Conservation (phyloP, 2,329 filamentous ascomycete genomes). For the Xylariaceae sp. region DNA sequence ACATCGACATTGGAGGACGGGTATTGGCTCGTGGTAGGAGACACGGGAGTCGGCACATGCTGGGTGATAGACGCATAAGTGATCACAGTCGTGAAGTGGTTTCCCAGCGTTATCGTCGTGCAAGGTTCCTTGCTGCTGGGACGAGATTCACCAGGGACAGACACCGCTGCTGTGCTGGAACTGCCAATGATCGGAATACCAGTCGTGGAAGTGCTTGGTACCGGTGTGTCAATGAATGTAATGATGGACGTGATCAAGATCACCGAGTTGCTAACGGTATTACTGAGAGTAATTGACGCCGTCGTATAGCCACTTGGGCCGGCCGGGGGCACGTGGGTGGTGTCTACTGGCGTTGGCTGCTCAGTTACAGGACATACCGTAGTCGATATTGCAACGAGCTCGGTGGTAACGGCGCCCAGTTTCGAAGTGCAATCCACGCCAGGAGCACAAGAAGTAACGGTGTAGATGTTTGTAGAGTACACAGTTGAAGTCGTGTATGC, state of each 20-base stretch:
- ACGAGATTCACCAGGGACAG: slow-evolving; percentile 6
- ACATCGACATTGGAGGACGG: slow-evolving; percentile 20
- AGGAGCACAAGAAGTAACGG: slow-evolving; percentile 28
- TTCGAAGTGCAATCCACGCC: slow-evolving; percentile 27
- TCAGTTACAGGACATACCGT: slow-evolving; percentile 29
- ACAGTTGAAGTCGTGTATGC: slow-evolving; percentile 30
- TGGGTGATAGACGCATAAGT: slow-evolving; percentile 25
- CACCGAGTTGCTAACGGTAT: slow-evolving; percentile 25
- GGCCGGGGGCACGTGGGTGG: slow-evolving; percentile 7
- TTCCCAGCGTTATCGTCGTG: slow-evolving; percentile 28
- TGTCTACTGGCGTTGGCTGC: slow-evolving; percentile 3
- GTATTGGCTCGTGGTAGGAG: slow-evolving; percentile 18
- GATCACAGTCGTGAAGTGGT: slow-evolving; percentile 27
- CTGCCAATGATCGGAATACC: slow-evolving; percentile 4
- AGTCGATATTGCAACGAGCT: slow-evolving; percentile 28
- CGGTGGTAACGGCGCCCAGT: slow-evolving; percentile 26
- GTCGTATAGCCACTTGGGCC: background rate
- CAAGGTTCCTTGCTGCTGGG: slow-evolving; percentile 17
- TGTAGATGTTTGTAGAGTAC: slow-evolving; percentile 30
- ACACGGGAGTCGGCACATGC: slow-evolving; percentile 16
- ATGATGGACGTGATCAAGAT: slow-evolving; percentile 26
- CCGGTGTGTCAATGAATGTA: slow-evolving; percentile 26
- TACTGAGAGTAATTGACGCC: slow-evolving; percentile 23
- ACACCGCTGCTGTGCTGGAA: slow-evolving; percentile 16
- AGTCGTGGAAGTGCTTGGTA: slow-evolving; percentile 12